Percentiles rank a stretch among this genome's conserved stretches.
These are phyloP conservation scores for Globisporangium solare DNA, from an alignment of 352 stramenopile species.

Conservation along the genomic window DNA sequence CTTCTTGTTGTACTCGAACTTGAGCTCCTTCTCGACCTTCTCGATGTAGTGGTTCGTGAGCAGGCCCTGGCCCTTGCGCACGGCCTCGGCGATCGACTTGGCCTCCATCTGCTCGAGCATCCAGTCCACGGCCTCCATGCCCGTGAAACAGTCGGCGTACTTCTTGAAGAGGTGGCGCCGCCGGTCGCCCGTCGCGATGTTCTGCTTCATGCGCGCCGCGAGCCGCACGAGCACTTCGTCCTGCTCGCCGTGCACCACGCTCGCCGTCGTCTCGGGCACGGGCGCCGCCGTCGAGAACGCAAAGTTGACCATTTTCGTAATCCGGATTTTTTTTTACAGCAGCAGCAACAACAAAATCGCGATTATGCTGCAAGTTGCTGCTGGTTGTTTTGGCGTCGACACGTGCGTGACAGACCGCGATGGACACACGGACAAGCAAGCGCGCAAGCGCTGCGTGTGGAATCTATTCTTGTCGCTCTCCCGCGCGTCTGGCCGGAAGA, in stretches of 20 bases:
- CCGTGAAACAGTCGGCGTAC: slow-evolving; percentile 78
- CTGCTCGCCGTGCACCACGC: slow-evolving; percentile 40
- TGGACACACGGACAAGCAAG: too few relatives aligned
- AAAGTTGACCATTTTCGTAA: slow-evolving; percentile 18
- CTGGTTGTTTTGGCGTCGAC: background rate
- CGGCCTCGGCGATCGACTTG: slow-evolving; percentile 71
- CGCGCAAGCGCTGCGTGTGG: slow-evolving; percentile 1
- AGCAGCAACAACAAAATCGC: too few relatives aligned
- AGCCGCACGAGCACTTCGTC: slow-evolving; percentile 67
- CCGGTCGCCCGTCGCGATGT: slow-evolving; percentile 66
- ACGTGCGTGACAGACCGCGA: too few relatives aligned
- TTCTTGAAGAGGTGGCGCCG: slow-evolving; percentile 78
- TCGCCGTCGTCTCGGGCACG: slow-evolving; percentile 34
- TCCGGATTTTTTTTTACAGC: too few relatives aligned
- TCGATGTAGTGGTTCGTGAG: slow-evolving; percentile 67
- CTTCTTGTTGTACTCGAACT: slow-evolving; percentile 84
- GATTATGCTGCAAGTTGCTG: background rate
- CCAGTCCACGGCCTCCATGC: slow-evolving; percentile 83
- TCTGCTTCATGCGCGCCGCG: slow-evolving; percentile 75
- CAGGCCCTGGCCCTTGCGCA: slow-evolving; percentile 76
- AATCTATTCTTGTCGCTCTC: background rate
- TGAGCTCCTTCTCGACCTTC: slow-evolving; percentile 78
- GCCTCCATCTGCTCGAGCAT: slow-evolving; percentile 85
- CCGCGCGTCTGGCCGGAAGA: slow-evolving; percentile 3
- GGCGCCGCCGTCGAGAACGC: slow-evolving; percentile 13